phyloP scores from a whole-genome alignment of 1,284 basidiomycete genomes.

The Naganishia sp. region DNA sequence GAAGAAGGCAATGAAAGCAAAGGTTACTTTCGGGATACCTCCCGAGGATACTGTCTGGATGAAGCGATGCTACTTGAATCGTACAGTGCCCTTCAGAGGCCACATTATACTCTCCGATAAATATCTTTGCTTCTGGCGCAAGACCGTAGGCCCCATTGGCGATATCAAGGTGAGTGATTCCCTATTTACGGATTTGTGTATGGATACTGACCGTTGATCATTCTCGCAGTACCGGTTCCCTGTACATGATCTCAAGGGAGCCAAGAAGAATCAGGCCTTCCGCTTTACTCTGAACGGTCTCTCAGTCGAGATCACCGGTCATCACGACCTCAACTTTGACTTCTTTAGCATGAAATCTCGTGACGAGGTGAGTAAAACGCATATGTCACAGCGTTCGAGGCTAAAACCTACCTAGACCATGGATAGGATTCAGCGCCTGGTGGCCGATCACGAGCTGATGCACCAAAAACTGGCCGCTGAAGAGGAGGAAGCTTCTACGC shows the following conservation, averaged over 20 bases:
- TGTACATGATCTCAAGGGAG: slow-evolving; percentile 56
- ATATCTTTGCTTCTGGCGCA: slow-evolving; percentile 53
- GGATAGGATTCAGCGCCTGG: slow-evolving; percentile 36
- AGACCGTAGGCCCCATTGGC: slow-evolving; percentile 38
- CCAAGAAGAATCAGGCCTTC: slow-evolving; percentile 49
- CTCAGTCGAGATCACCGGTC: slow-evolving; percentile 59
- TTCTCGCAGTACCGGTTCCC: slow-evolving; percentile 59
- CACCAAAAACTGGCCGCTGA: slow-evolving; percentile 11
- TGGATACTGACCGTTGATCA: neutral
- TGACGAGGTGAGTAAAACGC: slow-evolving; percentile 55
- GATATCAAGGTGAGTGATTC: slow-evolving; percentile 48
- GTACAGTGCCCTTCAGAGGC: slow-evolving; percentile 47
- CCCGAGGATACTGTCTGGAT: slow-evolving; percentile 35
- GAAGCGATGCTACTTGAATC: slow-evolving; percentile 50
- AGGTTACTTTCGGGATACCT: slow-evolving; percentile 30
- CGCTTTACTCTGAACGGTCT: slow-evolving; percentile 58
- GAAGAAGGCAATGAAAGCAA: slow-evolving; percentile 29
- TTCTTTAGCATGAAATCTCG: slow-evolving; percentile 58
- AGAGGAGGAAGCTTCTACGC: slow-evolving; percentile 29
- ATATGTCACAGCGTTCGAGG: neutral
- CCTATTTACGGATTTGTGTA: too few relatives aligned
- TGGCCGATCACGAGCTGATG: slow-evolving; percentile 31
- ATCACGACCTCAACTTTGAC: slow-evolving; percentile 59
- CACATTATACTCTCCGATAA: slow-evolving; percentile 50
- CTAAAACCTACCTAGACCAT: slow-evolving; percentile 22